Conservation (phyloP, 805 yeast genomes). For the Barnettozyma vustinii region DNA sequence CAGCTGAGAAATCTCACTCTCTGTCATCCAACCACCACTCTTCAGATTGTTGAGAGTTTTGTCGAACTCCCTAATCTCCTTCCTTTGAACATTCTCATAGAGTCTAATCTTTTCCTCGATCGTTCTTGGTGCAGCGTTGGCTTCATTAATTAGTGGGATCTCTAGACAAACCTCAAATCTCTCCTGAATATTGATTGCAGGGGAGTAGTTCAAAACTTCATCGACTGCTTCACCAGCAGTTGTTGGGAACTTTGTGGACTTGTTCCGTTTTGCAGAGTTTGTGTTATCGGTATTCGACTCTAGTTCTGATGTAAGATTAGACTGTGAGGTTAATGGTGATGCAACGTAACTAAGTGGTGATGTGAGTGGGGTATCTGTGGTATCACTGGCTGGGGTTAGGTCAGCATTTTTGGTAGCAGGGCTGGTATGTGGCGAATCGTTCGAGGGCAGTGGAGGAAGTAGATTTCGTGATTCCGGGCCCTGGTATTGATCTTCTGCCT, state of each 20-base stretch:
- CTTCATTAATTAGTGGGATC: slow-evolving; percentile 10
- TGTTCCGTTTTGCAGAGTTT: background rate
- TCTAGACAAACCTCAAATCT: slow-evolving; percentile 21
- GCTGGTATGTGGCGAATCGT: background rate
- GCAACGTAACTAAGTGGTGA: slow-evolving; percentile 2
- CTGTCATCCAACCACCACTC: slow-evolving; percentile 25
- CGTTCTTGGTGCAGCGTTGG: slow-evolving; percentile 11
- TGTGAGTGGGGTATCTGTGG: slow-evolving; percentile 1
- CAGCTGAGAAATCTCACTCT: slow-evolving; percentile 13
- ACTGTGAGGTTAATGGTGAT: slow-evolving; percentile 1
- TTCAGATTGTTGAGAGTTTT: slow-evolving; percentile 14
- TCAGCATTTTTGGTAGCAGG: slow-evolving; percentile 1
- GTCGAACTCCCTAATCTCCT: slow-evolving; percentile 17
- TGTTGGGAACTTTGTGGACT: background rate
- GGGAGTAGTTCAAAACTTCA: slow-evolving; percentile 14
- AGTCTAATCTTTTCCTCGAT: slow-evolving; percentile 16
- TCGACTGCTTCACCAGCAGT: background rate
- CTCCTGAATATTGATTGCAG: slow-evolving; percentile 22
- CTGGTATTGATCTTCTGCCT: slow-evolving; percentile 5
- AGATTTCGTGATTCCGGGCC: slow-evolving; percentile 15
- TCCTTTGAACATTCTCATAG: slow-evolving; percentile 16
- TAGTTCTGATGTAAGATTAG: background rate
- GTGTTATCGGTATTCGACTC: background rate
- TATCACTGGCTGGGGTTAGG: background rate
- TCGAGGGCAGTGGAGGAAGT: slow-evolving; percentile 19